A percentile compares a stretch with the other conserved stretches of the same genome.
These are phyloP conservation scores for Trametes maxima DNA, from an alignment of 768 basidiomycete species.

Conservation along the genomic window DNA sequence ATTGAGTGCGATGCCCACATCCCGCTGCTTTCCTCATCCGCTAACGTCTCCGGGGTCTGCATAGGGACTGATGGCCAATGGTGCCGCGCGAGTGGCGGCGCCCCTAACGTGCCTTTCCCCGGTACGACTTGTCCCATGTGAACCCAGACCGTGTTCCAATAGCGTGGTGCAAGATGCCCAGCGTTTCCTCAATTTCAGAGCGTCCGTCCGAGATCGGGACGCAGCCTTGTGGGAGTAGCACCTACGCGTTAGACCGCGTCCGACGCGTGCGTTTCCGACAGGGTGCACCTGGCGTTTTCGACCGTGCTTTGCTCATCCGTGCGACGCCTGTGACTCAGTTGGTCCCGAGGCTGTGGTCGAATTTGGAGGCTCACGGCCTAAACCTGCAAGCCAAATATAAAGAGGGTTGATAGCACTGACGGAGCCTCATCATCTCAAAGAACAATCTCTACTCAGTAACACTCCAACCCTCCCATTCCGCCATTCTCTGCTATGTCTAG, in stretches of 20 bases:
- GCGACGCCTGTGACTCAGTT: constrained; percentile 15
- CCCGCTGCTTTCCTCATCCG: constrained; percentile 10
- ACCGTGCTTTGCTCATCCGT: constrained; percentile 11
- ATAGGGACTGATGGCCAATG: constrained; percentile 3
- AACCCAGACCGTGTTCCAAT: background rate
- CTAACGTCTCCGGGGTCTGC: background rate
- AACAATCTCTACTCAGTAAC: background rate
- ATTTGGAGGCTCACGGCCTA: background rate
- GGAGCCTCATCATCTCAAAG: background rate
- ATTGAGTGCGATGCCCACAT: constrained; percentile 1
- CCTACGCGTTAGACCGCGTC: constrained; percentile 4
- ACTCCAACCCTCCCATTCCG: background rate
- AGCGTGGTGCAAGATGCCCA: constrained; percentile 2
- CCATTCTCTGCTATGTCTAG: constrained; percentile 3
- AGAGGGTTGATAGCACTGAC: background rate
- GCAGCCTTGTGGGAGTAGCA: background rate
- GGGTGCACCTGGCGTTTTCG: background rate
- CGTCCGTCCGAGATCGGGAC: constrained; percentile 14
- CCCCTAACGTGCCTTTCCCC: constrained; percentile 16
- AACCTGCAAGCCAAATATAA: constrained; percentile 4
- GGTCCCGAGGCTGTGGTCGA: constrained; percentile 4
- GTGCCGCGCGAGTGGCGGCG: constrained; percentile 6
- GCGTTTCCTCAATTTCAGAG: background rate
- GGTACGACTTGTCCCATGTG: constrained; percentile 4
- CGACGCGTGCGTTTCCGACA: background rate